Conservation (phyloP, 2,329 filamentous ascomycete genomes). For the Bretziella fagacearum region DNA sequence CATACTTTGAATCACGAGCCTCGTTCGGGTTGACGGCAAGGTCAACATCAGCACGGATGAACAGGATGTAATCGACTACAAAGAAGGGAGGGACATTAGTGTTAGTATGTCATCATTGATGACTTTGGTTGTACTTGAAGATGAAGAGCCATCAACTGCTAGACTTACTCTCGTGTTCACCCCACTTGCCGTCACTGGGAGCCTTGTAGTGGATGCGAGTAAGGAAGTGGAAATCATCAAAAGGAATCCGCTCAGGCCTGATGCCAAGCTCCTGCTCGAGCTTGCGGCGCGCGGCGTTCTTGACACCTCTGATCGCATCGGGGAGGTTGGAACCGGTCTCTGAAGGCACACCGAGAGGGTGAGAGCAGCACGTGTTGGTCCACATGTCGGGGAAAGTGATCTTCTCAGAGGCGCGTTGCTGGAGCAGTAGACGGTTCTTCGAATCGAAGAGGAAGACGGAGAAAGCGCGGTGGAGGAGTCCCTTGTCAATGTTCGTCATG, state of each 20-base stretch:
- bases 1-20: slow-evolving; percentile 69
- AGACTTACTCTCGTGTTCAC: slow-evolving; percentile 84
- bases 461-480: slow-evolving; percentile 90
- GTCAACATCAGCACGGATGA: slow-evolving; percentile 88
- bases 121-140: too few relatives aligned
- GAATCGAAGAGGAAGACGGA: slow-evolving; percentile 96
- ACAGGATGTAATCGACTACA: slow-evolving; percentile 91
- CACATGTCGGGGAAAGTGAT: slow-evolving; percentile 99
- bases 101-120: neutral
- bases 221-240: slow-evolving; percentile 83
- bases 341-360: slow-evolving; percentile 77
- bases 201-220: slow-evolving; percentile 98
- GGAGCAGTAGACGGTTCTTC: slow-evolving; percentile 78
- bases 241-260: slow-evolving; percentile 68
- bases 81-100: slow-evolving; percentile 1
- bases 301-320: slow-evolving; percentile 69
- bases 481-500: slow-evolving; percentile 97
- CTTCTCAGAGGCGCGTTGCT: slow-evolving; percentile 91
- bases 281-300: slow-evolving; percentile 83
- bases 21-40: slow-evolving; percentile 73
- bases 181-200: slow-evolving; percentile 93
- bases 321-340: slow-evolving; percentile 75
- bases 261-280: slow-evolving; percentile 91
- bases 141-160: neutral
- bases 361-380: slow-evolving; percentile 99